phyloP scores from a whole-genome alignment of 129 eudicot genomes.

The Centrapalus pauciflorus region DNA sequence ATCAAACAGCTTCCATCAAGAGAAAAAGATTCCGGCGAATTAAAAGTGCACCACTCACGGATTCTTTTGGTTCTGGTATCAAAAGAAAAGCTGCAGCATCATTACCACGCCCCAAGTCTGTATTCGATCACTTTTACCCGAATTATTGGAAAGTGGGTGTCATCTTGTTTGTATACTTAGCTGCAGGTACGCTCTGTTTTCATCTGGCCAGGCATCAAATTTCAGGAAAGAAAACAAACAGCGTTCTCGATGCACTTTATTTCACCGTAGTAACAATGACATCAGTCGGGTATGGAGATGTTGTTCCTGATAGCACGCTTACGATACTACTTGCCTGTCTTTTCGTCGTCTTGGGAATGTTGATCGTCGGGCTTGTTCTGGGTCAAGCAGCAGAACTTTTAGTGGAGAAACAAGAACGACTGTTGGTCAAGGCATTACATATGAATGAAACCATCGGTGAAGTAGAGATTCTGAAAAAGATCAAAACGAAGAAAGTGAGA shows the following conservation, averaged over 20 bases:
- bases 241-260: slow-evolving; percentile 67
- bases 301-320: slow-evolving; percentile 46
- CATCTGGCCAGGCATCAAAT: slow-evolving; percentile 45
- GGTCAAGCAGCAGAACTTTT: slow-evolving; percentile 76
- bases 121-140: slow-evolving; percentile 43
- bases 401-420: slow-evolving; percentile 70
- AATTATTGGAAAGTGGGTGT: slow-evolving; percentile 41
- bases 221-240: slow-evolving; percentile 48
- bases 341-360: slow-evolving; percentile 70
- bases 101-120: slow-evolving; percentile 28
- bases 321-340: slow-evolving; percentile 77
- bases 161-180: slow-evolving; percentile 40
- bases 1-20: slow-evolving; percentile 25
- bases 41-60: slow-evolving; percentile 61
- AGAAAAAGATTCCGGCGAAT: slow-evolving; percentile 54
- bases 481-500: slow-evolving; percentile 49
- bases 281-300: slow-evolving; percentile 87
- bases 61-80: slow-evolving; percentile 26
- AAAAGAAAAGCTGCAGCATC: not conserved
- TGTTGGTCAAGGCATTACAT: slow-evolving; percentile 60
- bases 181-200: slow-evolving; percentile 53
- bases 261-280: slow-evolving; percentile 92
- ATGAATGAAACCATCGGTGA: slow-evolving; percentile 40
- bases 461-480: slow-evolving; percentile 47
- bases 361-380: slow-evolving; percentile 49